These are phyloP conservation scores for Mortierella sp. DNA, from an alignment of 371 early-diverging fungal genomes.

Conservation along the genomic window DNA sequence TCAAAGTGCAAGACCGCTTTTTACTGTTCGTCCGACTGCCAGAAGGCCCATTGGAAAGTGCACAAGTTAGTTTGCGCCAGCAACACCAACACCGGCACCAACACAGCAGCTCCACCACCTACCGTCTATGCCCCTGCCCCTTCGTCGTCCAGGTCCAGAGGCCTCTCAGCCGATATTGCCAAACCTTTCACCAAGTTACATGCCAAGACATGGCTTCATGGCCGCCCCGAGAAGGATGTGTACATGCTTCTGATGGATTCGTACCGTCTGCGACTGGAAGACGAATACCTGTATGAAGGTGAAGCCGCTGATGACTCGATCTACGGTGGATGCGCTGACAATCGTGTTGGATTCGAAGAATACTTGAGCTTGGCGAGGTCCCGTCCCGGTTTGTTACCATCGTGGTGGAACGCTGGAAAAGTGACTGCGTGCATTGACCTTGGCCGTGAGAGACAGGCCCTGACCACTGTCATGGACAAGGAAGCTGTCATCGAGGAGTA, in stretches of 20 bases:
- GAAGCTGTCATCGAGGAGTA: constrained; percentile 10
- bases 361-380: constrained; percentile 5
- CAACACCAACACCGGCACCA: background rate
- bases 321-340: constrained; percentile 10
- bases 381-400: constrained; percentile 2
- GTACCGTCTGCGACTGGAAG: constrained; percentile 21
- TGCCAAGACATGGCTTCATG: constrained; percentile 10
- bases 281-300: constrained; percentile 10
- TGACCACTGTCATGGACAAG: constrained; percentile 2
- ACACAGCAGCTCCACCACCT: background rate
- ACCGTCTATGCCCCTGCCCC: no score
- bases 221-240: constrained; percentile 3
- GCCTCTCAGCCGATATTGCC: background rate
- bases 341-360: constrained; percentile 1
- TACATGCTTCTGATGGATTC: constrained; percentile 17
- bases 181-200: constrained; percentile 15
- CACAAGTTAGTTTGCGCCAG: constrained; percentile 21
- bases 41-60: constrained; percentile 22
- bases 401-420: constrained; percentile 18
- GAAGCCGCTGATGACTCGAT: background rate
- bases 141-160: no score
- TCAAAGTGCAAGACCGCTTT: constrained; percentile 7
- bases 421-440: background rate
- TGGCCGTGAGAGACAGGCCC: background rate
- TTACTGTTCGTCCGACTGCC: constrained; percentile 32